These are phyloP conservation scores for Arxiozyma heterogenica DNA, from an alignment of 1,139 yeast species.

Conservation along the genomic window DNA sequence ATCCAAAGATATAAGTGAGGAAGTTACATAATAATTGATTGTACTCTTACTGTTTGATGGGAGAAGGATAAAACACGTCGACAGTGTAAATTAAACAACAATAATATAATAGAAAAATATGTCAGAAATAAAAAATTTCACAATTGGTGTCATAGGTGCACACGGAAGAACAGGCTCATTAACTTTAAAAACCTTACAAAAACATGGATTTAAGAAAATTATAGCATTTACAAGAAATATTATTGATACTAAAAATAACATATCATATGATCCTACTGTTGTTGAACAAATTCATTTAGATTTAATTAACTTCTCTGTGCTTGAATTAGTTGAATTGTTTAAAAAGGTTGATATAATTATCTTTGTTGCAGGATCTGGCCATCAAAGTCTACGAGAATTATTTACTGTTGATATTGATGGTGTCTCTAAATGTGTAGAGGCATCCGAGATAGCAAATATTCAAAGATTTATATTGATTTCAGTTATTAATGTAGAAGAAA, in stretches of 20 bases:
- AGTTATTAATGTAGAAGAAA: slow-evolving; percentile 43
- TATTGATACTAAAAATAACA: slow-evolving; percentile 27
- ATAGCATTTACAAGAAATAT: slow-evolving; percentile 34
- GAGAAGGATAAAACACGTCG: background rate
- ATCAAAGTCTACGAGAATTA: slow-evolving; percentile 41
- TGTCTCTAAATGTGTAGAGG: slow-evolving; percentile 49
- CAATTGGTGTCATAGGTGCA: slow-evolving; percentile 45
- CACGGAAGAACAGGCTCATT: slow-evolving; percentile 49
- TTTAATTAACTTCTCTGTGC: slow-evolving; percentile 32
- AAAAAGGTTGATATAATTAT: slow-evolving; percentile 46
- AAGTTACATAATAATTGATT: too few species aligned
- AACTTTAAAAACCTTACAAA: slow-evolving; percentile 30
- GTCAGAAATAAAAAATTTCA: slow-evolving; percentile 9
- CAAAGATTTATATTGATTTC: slow-evolving; percentile 41
- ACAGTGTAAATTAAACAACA: background rate
- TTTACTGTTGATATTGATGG: slow-evolving; percentile 52
- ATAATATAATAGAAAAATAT: background rate
- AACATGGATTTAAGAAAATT: slow-evolving; percentile 15
- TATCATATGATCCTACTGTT: slow-evolving; percentile 31
- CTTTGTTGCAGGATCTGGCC: slow-evolving; percentile 51
- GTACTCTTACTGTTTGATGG: background rate
- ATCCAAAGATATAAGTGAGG: background rate
- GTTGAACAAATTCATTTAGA: slow-evolving; percentile 28
- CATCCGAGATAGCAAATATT: slow-evolving; percentile 34
- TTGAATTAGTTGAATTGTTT: slow-evolving; percentile 33